Evolutionary conservation across 768 basidiomycete species (phyloP), one percentile per base, ranked within the genome.

Genomic region (Tulasnella sp.): DNA sequence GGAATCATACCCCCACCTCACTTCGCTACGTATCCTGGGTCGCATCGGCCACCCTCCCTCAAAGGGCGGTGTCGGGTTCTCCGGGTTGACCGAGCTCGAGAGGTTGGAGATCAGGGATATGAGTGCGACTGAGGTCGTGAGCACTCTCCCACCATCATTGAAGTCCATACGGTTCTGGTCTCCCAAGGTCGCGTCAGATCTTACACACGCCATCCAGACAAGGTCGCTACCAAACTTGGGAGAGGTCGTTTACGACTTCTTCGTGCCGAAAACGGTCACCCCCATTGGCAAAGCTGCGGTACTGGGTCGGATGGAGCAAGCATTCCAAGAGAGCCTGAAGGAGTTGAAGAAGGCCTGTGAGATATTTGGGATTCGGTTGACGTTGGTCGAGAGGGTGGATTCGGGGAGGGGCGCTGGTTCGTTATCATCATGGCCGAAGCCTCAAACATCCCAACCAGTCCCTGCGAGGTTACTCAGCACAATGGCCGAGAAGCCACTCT

Each of bases 371-470:
- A 41, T 53, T 17, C 15, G n/a, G 51, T 41, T 53, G 32, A 53
- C 21, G 30, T 34, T 53, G 51, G 51, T 41, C 19, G 51, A 53
- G 19, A 53, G 51, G 51, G 41, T 34, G 41, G 51, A 53, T 41
- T 30, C 32, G 38, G 51, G 51, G 38, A 19, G 32, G 23, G 23
- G 51, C 13, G 51, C 29, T 38, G 51, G 51, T 8, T 26, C 41
- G 51, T 15, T 38, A 5, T 15, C 5, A 38, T 38, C 34, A 7
- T 38, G 34, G 34, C 34, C 34, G 34, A 38, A 38, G 15, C 34
- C 34, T 38, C 34, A 38, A 15, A 38, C 34, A 7, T 38, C 34
- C 34, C 34, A 38, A 38, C 34, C 34, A 15, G 15, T 38, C 34
- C 34, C 34, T 7, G 34, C 34, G 34, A 5, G 34, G 5, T 15